Conservation (phyloP, 2,329 filamentous ascomycete genomes). For the Aspergillus latus region DNA sequence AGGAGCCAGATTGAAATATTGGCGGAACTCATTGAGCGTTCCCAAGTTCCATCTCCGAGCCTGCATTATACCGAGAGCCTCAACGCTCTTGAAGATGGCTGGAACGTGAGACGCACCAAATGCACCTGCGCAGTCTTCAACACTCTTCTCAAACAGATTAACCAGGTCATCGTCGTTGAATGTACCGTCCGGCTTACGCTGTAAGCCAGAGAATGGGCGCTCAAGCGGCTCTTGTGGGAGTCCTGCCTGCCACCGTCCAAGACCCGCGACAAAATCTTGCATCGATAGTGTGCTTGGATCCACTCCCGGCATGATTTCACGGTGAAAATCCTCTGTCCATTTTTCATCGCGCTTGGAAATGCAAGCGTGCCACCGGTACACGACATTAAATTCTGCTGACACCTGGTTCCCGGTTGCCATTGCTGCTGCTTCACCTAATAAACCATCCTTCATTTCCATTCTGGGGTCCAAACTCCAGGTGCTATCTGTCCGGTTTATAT, state of each 20-base stretch:
- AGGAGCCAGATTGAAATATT: conserved; percentile 52
- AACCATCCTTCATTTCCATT: conserved; percentile 54
- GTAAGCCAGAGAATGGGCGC: conserved; percentile 52
- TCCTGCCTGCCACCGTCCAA: conserved; percentile 43
- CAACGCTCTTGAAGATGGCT: conserved; percentile 59
- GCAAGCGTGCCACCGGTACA: conserved; percentile 66
- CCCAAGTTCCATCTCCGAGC: conserved; percentile 62
- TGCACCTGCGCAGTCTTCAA: conserved; percentile 60
- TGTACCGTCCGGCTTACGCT: conserved; percentile 51
- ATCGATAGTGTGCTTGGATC: conserved; percentile 37
- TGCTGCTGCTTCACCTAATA: conserved; percentile 48
- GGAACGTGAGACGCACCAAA: conserved; percentile 63
- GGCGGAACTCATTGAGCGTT: conserved; percentile 59
- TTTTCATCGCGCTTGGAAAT: conserved; percentile 61
- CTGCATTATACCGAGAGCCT: conserved; percentile 63
- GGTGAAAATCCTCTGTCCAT: conserved; percentile 60
- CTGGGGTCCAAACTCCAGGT: conserved; percentile 65
- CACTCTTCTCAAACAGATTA: conserved; percentile 55
- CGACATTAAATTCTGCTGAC: conserved; percentile 66
- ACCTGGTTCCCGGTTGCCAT: conserved; percentile 66
- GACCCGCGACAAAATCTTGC: conserved; percentile 40
- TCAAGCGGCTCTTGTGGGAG: conserved; percentile 47
- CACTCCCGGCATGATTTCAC: conserved; percentile 46
- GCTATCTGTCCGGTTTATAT: conserved; percentile 58
- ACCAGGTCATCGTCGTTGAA: conserved; percentile 61